Evolutionary conservation across 768 basidiomycete genomes (phyloP), one percentile per base, ranked within the genome.

Genomic region (Paxillus rubicundulus): DNA sequence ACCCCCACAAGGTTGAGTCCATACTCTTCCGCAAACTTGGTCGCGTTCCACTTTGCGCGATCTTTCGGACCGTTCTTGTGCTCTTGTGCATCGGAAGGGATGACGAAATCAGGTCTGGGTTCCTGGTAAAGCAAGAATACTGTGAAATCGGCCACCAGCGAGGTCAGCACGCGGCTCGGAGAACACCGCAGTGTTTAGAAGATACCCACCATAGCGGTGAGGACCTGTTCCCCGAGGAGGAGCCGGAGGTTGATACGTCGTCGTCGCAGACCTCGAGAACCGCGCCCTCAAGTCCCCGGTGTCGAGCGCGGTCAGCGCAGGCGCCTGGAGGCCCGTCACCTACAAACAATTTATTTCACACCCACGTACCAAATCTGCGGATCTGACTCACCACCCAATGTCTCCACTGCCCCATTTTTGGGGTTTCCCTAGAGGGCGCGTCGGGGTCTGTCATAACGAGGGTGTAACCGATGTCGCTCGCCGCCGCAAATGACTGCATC

Each of bases 101-200:
- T 68, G 2, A 42, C 54, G 51, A 82, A 71, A 0, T 70, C 58
- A 16, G 47, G 61, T 10, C 60, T 64, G 4, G 85, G 84, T 58
- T 87, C 85, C 57, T 81, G 73, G 60, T 82, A 86, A 9, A 86
- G 71, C 8, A 86, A 66, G 64, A 86, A 82, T 12, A 75, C 85
- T 76, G 21, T n/a, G 4, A 34, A 5, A 5, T 36, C 5, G 16
- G 33, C 4, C 10, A 17, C 24, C 30, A 21, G 3, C 20, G 5
- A 21, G 42, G 14, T 20, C 38, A 16, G 20, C 9, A 1, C 9
- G 5, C 21, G 13, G 24, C 17, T 3, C 37, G 34, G n/a, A 43
- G 40, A 52, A 41, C 4, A 24, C 24, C 9, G 24, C 6, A 12
- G 4, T 10, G 32, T 30, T 9, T 7, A n/a, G 55, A 16, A 9